Evolutionary conservation across 768 basidiomycete genomes (phyloP).

Genomic region (Mycena alexandri): DNA sequence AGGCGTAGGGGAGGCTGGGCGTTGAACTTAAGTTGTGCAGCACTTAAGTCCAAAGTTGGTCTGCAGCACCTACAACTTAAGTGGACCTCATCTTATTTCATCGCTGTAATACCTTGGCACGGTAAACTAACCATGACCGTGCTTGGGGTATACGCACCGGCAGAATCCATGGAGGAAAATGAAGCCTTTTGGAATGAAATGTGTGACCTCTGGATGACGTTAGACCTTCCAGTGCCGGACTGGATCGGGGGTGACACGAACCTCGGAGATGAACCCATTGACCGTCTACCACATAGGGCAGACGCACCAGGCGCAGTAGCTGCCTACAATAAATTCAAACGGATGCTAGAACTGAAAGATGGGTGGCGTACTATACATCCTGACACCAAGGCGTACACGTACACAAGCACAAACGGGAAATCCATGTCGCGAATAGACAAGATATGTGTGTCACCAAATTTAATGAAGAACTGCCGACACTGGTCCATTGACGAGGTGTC

Average conservation of each 20-base stretch:
- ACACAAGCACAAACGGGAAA: not conserved
- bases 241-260: constrained; percentile 27
- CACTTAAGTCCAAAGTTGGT: too few species aligned
- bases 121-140: not conserved
- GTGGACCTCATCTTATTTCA: too few species aligned
- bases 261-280: constrained; percentile 2
- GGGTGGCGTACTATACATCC: constrained; percentile 24
- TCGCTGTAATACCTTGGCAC: constrained; percentile 31
- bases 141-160: constrained; percentile 41
- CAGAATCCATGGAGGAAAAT: constrained; percentile 8
- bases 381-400: constrained; percentile 8
- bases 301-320: not conserved
- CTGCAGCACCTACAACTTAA: too few species aligned
- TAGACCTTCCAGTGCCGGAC: constrained; percentile 24
- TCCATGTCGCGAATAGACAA: constrained; percentile 18
- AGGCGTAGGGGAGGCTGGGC: too few species aligned
- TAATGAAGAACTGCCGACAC: constrained; percentile 1
- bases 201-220: not conserved
- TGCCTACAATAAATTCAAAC: not conserved
- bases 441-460: not conserved
- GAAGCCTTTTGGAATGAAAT: constrained; percentile 35
- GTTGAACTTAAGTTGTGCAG: too few species aligned
- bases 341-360: constrained; percentile 13
- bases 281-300: constrained; percentile 20
- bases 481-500: constrained; percentile 4